These are phyloP conservation scores for Tolypocladium amazonense DNA, from an alignment of 2,329 filamentous ascomycete species.

Conservation along the genomic window DNA sequence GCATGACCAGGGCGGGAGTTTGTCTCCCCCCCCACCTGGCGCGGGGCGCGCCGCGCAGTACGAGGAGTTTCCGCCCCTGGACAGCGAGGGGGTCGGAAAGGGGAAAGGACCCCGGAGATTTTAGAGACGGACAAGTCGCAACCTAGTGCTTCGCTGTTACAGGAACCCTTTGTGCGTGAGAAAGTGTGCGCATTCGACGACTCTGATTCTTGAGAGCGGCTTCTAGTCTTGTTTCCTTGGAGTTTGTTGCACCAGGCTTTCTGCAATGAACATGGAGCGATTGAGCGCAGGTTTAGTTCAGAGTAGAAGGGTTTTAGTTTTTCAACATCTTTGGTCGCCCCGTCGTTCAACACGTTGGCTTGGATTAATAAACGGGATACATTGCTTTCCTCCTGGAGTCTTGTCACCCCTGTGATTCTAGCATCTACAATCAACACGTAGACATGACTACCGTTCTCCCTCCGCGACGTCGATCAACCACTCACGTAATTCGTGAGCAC, in stretches of 20 bases:
- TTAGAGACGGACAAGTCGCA: slow-evolving; percentile 7
- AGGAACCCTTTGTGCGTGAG: background rate
- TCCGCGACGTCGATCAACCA: background rate
- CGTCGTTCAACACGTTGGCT: background rate
- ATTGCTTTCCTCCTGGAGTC: background rate
- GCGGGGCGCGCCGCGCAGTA: slow-evolving; percentile 7
- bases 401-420: background rate
- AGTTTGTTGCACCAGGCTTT: background rate
- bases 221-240: background rate
- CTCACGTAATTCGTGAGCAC: background rate
- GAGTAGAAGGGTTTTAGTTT: background rate
- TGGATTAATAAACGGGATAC: background rate
- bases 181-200: background rate
- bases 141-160: background rate
- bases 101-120: slow-evolving; percentile 24
- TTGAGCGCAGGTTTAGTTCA: background rate
- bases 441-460: no score
- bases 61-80: slow-evolving; percentile 30
- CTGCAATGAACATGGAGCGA: background rate
- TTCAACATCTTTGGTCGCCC: background rate
- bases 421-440: background rate
- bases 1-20: slow-evolving; percentile 36
- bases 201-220: background rate
- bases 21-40: slow-evolving; percentile 4
- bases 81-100: slow-evolving; percentile 31